phyloP scores from a whole-genome alignment of 257 asterid species.

The Rubia yunnanensis region DNA sequence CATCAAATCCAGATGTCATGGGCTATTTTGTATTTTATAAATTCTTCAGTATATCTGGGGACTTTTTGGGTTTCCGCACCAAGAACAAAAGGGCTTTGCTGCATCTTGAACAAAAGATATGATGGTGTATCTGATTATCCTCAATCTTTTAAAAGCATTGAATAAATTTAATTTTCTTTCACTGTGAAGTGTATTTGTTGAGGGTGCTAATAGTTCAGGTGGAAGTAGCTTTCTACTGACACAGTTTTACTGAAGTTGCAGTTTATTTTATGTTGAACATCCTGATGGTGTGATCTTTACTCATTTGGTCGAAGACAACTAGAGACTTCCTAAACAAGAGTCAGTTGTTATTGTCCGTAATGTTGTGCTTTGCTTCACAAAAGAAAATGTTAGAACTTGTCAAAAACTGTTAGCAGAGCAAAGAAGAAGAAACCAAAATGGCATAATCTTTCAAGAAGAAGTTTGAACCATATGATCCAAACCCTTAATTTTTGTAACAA shows the following conservation, averaged over 20 bases:
- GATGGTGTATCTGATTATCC: too few relatives aligned
- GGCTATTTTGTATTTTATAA: too few relatives aligned
- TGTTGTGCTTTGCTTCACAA: not conserved
- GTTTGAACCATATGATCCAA: conserved; percentile 65
- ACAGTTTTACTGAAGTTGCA: conserved; percentile 46
- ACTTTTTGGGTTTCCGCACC: too few relatives aligned
- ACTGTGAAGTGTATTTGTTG: conserved; percentile 9
- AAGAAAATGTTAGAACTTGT: conserved; percentile 18
- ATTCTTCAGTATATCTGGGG: too few relatives aligned
- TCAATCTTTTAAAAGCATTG: too few relatives aligned
- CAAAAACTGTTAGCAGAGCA: conserved; percentile 69
- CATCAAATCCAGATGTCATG: too few relatives aligned
- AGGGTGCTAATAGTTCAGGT: conserved; percentile 45
- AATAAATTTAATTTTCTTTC: too few relatives aligned
- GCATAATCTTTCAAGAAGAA: conserved; percentile 52
- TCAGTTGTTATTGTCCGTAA: not conserved
- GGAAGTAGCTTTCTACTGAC: conserved; percentile 44
- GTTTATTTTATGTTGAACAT: conserved; percentile 83
- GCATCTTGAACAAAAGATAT: too few relatives aligned
- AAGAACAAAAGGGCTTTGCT: too few relatives aligned
- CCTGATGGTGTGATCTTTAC: conserved; percentile 69
- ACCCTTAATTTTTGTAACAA: conserved; percentile 28
- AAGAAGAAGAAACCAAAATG: conserved; percentile 66
- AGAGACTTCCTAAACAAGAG: conserved; percentile 77
- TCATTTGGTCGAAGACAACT: conserved; percentile 66